Conservation (phyloP, 306 rosid species). For the Vigna reflexopilosa region DNA sequence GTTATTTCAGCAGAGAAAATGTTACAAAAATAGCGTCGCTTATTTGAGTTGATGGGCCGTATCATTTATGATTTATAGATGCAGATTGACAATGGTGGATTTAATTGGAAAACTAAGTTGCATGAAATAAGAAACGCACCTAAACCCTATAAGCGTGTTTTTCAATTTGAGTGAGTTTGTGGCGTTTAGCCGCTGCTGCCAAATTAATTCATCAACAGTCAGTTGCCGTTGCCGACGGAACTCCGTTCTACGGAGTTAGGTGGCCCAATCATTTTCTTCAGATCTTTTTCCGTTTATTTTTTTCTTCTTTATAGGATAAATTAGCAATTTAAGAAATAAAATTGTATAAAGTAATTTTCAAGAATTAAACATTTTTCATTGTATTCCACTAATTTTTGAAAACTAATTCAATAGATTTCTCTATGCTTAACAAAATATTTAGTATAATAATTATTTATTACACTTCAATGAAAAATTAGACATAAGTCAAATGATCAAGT, state of each 20-base stretch:
- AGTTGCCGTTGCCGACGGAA: neutral
- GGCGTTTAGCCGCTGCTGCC: neutral
- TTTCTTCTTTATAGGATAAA: too few species aligned
- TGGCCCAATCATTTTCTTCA: neutral
- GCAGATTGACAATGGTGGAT: neutral
- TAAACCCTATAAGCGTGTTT: neutral
- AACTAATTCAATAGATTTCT: too few species aligned
- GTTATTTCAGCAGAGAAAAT: neutral
- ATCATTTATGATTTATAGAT: neutral
- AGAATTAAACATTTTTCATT: too few species aligned
- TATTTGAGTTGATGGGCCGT: neutral
- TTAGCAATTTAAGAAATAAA: too few species aligned
- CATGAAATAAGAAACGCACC: constrained; percentile 13
- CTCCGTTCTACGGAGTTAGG: neutral
- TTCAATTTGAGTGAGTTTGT: neutral
- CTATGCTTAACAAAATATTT: too few species aligned
- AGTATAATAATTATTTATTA: too few species aligned
- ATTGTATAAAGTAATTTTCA: too few species aligned
- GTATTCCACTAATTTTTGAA: too few species aligned
- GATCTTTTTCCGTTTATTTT: neutral
- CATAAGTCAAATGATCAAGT: too few species aligned
- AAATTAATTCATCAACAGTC: neutral
- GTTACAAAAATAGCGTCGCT: neutral
- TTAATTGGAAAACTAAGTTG: neutral
- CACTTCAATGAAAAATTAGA: too few species aligned